Evolutionary conservation across 495 filamentous ascomycete species (phyloP), one percentile per base, ranked within the genome.

Genomic region (Xylaria bambusicola): DNA sequence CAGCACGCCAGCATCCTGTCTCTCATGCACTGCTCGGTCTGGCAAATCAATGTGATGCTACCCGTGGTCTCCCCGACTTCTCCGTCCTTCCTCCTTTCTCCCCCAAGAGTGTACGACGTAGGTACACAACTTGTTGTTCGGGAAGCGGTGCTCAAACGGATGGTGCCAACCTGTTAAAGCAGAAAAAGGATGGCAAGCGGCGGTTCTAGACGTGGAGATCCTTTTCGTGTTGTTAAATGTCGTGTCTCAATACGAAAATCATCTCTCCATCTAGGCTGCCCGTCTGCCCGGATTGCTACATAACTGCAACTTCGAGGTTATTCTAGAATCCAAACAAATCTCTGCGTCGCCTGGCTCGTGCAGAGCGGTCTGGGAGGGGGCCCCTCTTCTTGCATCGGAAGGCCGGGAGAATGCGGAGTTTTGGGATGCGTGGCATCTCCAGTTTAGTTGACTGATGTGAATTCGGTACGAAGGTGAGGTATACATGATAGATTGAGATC

Each of bases 351-450:
- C 33, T 41, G 35, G 52, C 24, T 54, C 52, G 53, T 55, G 40
- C 26, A 35, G n/a, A 33, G 38, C 24, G 41, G 18, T 36, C 10
- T 26, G 41, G 41, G 29, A 20, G 27, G 41, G 29, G 53, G 38
- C 26, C 27, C 40, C 41, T n/a, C n/a, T 18, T 52, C 40, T 42
- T 12, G 41, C 41, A 36, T 47, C 53, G 56, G 56, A 58, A 42
- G 24, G 21, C 46, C 46, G 56, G 35, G 46, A 51, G 47, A 51
- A 51, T 58, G 36, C 46, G 56, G 56, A 51, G 40, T 41, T 31
- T 18, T 51, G 33, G 33, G 26, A 20, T 58, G 47, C 24, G 36
- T 58, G 46, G 47, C 56, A 51, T 44, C 20, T 20, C 48, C 26
- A 36, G 46, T 51, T 20, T 23, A 36, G 46, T 51, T 20, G 7